Percentiles rank a stretch among this genome's conserved stretches.
Evolutionary conservation across 805 yeast species (phyloP).

Genomic region (Maudiozyma serrabonitensis): DNA sequence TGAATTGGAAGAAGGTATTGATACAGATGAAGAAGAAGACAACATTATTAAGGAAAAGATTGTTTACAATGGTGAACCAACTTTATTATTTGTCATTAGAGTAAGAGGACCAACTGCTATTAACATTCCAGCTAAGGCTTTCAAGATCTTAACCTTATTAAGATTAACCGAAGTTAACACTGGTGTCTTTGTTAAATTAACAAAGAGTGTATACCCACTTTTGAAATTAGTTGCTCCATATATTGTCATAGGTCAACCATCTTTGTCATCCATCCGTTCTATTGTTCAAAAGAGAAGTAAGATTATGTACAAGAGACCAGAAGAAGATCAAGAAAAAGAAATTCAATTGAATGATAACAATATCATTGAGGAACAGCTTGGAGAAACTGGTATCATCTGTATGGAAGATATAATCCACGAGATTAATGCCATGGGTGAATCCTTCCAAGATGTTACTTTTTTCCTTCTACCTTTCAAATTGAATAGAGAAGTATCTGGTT

Average conservation of each 20-base stretch:
- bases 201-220: slow-evolving; percentile 49
- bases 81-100: slow-evolving; percentile 57
- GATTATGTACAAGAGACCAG: slow-evolving; percentile 31
- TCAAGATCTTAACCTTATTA: slow-evolving; percentile 47
- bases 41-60: slow-evolving; percentile 26
- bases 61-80: slow-evolving; percentile 34
- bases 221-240: slow-evolving; percentile 64
- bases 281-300: slow-evolving; percentile 71
- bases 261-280: slow-evolving; percentile 61
- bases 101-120: slow-evolving; percentile 56
- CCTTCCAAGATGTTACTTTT: slow-evolving; percentile 48
- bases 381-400: slow-evolving; percentile 65
- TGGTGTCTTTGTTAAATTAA: slow-evolving; percentile 64
- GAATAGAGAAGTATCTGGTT: slow-evolving; percentile 62
- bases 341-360: slow-evolving; percentile 63
- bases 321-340: slow-evolving; percentile 27
- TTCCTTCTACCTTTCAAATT: slow-evolving; percentile 65
- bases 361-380: slow-evolving; percentile 61
- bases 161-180: slow-evolving; percentile 51
- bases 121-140: slow-evolving; percentile 56
- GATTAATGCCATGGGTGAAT: slow-evolving; percentile 50
- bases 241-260: slow-evolving; percentile 63
- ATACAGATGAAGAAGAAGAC: slow-evolving; percentile 22
- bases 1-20: slow-evolving; percentile 1
- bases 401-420: slow-evolving; percentile 74